Conservation (phyloP, 495 filamentous ascomycete species). For the Annulohypoxylon stygium region DNA sequence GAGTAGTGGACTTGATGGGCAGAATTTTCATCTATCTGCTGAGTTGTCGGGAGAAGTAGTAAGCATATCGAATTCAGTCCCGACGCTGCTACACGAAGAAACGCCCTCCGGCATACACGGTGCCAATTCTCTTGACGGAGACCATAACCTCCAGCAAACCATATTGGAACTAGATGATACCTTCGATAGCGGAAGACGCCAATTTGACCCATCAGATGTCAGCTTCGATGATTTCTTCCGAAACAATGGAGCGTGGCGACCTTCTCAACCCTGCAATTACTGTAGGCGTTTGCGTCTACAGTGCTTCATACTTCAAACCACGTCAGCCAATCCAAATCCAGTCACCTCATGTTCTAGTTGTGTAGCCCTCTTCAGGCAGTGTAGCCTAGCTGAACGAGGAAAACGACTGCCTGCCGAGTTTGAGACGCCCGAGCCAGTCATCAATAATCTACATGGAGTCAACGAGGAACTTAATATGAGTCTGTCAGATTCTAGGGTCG, state of each 20-base stretch:
- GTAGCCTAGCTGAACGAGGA: conserved; percentile 54
- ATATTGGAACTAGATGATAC: conserved; percentile 6
- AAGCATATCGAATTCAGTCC: neutral
- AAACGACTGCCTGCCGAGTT: conserved; percentile 61
- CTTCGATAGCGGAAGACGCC: neutral
- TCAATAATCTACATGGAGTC: conserved; percentile 44
- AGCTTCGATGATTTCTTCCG: conserved; percentile 34
- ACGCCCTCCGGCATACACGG: conserved; percentile 11
- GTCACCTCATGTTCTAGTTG: conserved; percentile 43
- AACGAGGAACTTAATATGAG: conserved; percentile 17
- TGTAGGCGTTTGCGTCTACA: conserved; percentile 60
- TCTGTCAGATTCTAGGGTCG: too few species aligned
- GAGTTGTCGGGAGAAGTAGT: neutral
- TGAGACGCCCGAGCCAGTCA: conserved; percentile 60
- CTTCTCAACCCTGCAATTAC: conserved; percentile 57
- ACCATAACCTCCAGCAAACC: neutral
- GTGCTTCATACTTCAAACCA: conserved; percentile 62
- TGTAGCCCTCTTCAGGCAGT: conserved; percentile 44
- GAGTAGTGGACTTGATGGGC: neutral
- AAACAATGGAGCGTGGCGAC: conserved; percentile 57
- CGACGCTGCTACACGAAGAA: conserved; percentile 9
- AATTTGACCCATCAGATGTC: neutral
- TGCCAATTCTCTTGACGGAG: neutral
- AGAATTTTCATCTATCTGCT: neutral
- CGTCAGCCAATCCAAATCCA: conserved; percentile 60